phyloP scores from a whole-genome alignment of 768 basidiomycete genomes.

The Cystobasidium ongulense region DNA sequence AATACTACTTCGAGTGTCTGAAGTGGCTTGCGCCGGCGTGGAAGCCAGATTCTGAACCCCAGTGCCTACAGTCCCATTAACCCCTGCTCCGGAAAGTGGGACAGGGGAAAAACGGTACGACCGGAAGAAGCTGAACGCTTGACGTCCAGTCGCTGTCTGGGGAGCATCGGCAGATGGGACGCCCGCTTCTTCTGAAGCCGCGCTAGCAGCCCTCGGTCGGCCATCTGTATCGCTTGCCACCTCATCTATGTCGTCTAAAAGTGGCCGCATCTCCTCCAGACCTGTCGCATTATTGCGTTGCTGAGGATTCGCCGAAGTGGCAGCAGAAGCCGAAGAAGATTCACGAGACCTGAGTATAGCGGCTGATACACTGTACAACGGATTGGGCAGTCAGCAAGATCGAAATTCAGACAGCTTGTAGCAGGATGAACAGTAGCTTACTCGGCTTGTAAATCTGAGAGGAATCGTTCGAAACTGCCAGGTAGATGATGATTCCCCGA shows the following conservation, averaged over 20 bases:
- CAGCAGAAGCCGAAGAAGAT: not conserved
- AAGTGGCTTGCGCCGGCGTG: not conserved
- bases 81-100: not conserved
- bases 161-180: not conserved
- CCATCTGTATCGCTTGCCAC: not conserved
- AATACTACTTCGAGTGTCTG: not conserved
- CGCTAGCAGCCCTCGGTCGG: not conserved
- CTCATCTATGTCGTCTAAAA: not conserved
- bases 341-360: not conserved
- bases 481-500: not conserved
- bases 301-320: not conserved
- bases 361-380: not conserved
- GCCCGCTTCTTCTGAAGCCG: not conserved
- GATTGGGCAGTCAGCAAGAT: not conserved
- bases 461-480: slow-evolving; percentile 19
- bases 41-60: not conserved
- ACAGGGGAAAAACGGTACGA: slow-evolving; percentile 27
- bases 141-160: not conserved
- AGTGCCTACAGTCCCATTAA: not conserved
- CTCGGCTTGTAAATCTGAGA: slow-evolving; percentile 22
- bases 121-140: slow-evolving; percentile 31
- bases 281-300: not conserved
- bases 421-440: not conserved
- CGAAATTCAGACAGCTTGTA: not conserved
- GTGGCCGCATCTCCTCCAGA: not conserved